Conservation (phyloP, 768 basidiomycete genomes). For the Butyriboletus loyo region DNA sequence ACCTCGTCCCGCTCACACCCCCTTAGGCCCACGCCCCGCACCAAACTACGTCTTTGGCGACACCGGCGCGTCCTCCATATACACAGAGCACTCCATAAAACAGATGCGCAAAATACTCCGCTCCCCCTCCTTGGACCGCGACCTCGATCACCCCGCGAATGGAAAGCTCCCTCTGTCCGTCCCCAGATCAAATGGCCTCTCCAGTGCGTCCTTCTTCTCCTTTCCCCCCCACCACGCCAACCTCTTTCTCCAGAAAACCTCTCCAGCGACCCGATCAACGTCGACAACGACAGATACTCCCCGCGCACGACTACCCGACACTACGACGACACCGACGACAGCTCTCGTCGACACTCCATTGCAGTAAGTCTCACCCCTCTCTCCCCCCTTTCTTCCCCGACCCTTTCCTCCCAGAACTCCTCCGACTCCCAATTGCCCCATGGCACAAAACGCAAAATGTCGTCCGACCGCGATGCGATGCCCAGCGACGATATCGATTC, state of each 20-base stretch:
- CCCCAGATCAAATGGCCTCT: constrained; percentile 17
- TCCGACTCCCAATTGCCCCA: constrained; percentile 45
- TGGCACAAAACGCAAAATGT: constrained; percentile 84
- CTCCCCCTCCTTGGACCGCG: constrained; percentile 51
- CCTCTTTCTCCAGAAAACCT: constrained; percentile 26
- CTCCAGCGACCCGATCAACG: constrained; percentile 8
- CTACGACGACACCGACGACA: constrained; percentile 57
- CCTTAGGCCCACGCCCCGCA: constrained; percentile 51
- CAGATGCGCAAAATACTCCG: constrained; percentile 58
- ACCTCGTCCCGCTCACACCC: constrained; percentile 22
- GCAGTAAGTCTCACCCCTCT: constrained; percentile 42
- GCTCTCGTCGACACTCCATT: constrained; percentile 70
- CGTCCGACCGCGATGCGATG: constrained; percentile 55
- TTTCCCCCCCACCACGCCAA: constrained; percentile 10
- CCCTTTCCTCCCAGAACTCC: constrained; percentile 24
- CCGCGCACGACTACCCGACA: constrained; percentile 33
- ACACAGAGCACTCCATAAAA: constrained; percentile 35
- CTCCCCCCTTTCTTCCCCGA: neutral
- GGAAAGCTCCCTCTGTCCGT: constrained; percentile 18
- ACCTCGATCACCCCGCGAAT: constrained; percentile 19
- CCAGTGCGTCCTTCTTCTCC: constrained; percentile 22
- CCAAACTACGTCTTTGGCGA: constrained; percentile 75
- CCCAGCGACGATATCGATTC: constrained; percentile 64
- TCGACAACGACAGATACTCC: constrained; percentile 31
- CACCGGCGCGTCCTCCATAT: constrained; percentile 31